These are phyloP conservation scores for Eryngium alpinum DNA, from an alignment of 140 eudicot genomes.

Conservation along the genomic window DNA sequence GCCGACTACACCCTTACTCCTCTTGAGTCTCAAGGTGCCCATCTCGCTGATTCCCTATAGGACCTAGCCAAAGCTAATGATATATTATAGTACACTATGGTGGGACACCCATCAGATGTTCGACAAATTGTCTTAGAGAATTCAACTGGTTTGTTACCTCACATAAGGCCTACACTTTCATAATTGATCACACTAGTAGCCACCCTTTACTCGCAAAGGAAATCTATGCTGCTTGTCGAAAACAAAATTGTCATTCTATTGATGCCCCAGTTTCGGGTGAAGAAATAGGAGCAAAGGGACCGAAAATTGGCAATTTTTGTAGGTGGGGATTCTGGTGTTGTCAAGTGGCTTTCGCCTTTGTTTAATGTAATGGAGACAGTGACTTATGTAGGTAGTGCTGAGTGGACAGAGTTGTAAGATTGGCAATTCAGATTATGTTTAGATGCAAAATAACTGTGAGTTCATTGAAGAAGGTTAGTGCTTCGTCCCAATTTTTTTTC, in stretches of 20 bases:
- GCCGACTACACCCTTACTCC: constrained; percentile 65
- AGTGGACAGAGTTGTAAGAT: constrained; percentile 85
- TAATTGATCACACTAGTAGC: constrained; percentile 82
- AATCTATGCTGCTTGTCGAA: constrained; percentile 37
- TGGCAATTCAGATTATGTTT: too few relatives aligned
- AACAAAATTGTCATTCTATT: constrained; percentile 45
- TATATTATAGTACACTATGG: constrained; percentile 71
- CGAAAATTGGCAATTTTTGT: constrained; percentile 71
- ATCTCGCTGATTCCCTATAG: constrained; percentile 44
- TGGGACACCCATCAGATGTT: constrained; percentile 94
- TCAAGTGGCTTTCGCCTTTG: constrained; percentile 65
- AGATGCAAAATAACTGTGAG: too few relatives aligned
- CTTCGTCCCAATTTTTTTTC: too few relatives aligned
- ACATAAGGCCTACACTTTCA: constrained; percentile 43
- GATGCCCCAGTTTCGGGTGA: constrained; percentile 95
- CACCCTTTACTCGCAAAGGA: constrained; percentile 58
- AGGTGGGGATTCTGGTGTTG: constrained; percentile 56
- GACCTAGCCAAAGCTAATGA: constrained; percentile 45
- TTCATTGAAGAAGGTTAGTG: too few relatives aligned
- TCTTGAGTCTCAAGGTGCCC: constrained; percentile 74
- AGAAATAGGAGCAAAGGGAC: constrained; percentile 65
- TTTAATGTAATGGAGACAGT: constrained; percentile 53
- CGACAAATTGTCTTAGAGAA: constrained; percentile 50
- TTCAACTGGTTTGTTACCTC: constrained; percentile 31
- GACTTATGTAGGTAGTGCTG: constrained; percentile 50